These are phyloP conservation scores for Micromonas commoda DNA, from an alignment of 139 green algal genomes.

Conservation along the genomic window DNA sequence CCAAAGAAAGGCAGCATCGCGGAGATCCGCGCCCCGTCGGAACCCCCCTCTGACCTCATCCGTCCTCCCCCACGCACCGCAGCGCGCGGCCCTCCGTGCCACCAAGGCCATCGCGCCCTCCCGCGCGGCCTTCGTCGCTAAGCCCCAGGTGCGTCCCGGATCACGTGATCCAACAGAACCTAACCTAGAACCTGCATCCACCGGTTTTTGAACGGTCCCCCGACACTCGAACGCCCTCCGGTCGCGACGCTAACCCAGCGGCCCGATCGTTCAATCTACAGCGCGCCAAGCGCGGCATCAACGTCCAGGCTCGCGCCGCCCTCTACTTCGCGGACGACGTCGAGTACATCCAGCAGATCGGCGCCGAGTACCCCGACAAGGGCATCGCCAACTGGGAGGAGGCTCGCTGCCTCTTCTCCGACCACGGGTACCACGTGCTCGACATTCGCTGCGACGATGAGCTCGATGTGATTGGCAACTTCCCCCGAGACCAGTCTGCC, in stretches of 20 bases:
- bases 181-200: too few relatives aligned
- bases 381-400: conserved; percentile 15
- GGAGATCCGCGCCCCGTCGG: too few relatives aligned
- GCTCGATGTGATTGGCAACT: conserved; percentile 30
- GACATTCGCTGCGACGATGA: conserved; percentile 31
- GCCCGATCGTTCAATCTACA: neutral
- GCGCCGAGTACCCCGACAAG: conserved; percentile 16
- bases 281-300: neutral
- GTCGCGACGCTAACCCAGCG: too few relatives aligned
- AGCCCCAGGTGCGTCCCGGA: neutral
- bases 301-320: neutral
- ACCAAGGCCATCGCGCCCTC: neutral
- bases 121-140: neutral
- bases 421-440: conserved; percentile 29
- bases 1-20: too few relatives aligned
- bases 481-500: neutral
- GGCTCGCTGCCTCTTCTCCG: conserved; percentile 1
- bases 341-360: conserved; percentile 6
- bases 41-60: neutral
- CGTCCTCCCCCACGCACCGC: neutral
- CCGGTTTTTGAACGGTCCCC: too few relatives aligned
- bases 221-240: too few relatives aligned
- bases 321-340: conserved; percentile 1
- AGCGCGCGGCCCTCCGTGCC: neutral
- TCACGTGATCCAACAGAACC: too few relatives aligned